Base-by-base conservation (phyloP, 192 early-diverging fungal genomes). In the Coemansia sp. region DNA sequence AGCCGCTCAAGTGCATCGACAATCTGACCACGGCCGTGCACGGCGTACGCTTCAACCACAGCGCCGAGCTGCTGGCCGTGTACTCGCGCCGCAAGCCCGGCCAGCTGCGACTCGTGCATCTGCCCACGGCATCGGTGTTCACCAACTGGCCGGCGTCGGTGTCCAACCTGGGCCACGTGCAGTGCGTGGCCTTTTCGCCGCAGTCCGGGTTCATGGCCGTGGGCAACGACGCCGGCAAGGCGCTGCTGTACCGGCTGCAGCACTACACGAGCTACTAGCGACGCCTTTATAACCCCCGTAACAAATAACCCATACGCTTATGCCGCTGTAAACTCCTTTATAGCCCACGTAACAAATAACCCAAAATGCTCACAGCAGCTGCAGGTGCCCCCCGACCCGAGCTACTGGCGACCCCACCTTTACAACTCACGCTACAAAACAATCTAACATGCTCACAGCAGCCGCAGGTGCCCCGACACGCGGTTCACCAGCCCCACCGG, bases 171-270 rank as follows among this genome's bases (percentile, higher is more conserved):
- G 84, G 87, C 9, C 85, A 90, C 68, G 90, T 97, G 29, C 76
- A 83, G 35, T 75, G 74, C 34, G 64, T 92, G 31, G 84, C 80
- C 34, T 97, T 95, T 60, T 96, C 93, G n/a, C 91, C 91, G n/a
- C 77, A 84, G 32, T 90, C 93, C 34, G 91, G 91, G 5, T 96
- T 90, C 50, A 55, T 98, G 35, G 90, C 90, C 7, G 81, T 92
- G 42, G 94, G 94, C 21, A 97, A 96, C 60, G 88, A 87, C 49
- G 88, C 84, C 55, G 96, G 96, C 12, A 89, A 86, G 53, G 94
- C 89, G 3, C 60, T 94, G 40, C 78, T 98, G 28, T 97, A 93
- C 62, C 79, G 86, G 26, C 53, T 97, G 14, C 82, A 79, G 28
- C 81, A 88, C 69, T 90, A 65, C 55, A 25, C 55, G 21, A 47